phyloP scores from a whole-genome alignment of 495 filamentous ascomycete genomes.

The Hypoxylon lienhwacheense region DNA sequence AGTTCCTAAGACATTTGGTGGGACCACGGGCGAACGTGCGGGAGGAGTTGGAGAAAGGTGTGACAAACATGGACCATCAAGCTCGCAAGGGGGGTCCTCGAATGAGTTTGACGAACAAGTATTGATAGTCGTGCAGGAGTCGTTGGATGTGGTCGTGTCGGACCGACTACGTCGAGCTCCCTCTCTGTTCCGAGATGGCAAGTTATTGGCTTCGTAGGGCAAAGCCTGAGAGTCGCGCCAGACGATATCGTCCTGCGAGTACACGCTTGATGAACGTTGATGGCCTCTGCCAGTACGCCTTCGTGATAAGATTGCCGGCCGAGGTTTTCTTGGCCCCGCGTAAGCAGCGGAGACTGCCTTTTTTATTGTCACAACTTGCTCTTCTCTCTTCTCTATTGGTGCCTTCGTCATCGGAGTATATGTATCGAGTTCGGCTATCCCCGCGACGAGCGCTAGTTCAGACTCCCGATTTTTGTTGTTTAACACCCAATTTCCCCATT shows the following conservation, averaged over 20 bases:
- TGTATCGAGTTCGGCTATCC: constrained; percentile 39
- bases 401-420: constrained; percentile 47
- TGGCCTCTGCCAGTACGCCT: constrained; percentile 1
- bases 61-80: constrained; percentile 22
- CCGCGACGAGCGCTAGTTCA: constrained; percentile 13
- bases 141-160: constrained; percentile 34
- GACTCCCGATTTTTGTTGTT: constrained; percentile 33
- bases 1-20: constrained; percentile 40
- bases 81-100: constrained; percentile 18
- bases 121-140: constrained; percentile 40
- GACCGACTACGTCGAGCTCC: constrained; percentile 18
- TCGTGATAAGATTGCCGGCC: constrained; percentile 25
- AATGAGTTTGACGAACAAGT: constrained; percentile 27
- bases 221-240: constrained; percentile 16
- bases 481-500: constrained; percentile 50
- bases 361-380: constrained; percentile 33
- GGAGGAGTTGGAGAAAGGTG: constrained; percentile 51
- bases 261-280: constrained; percentile 34
- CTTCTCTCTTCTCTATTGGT: constrained; percentile 43
- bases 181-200: constrained; percentile 25
- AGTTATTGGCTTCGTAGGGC: constrained; percentile 10
- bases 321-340: constrained; percentile 15
- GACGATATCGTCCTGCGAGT: constrained; percentile 31
- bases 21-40: constrained; percentile 41
- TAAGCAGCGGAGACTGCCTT: constrained; percentile 31